Percentiles rank a stretch among this genome's conserved stretches.
phyloP scores from a whole-genome alignment of 2,329 filamentous ascomycete genomes.

The Penicillium corylophilum region DNA sequence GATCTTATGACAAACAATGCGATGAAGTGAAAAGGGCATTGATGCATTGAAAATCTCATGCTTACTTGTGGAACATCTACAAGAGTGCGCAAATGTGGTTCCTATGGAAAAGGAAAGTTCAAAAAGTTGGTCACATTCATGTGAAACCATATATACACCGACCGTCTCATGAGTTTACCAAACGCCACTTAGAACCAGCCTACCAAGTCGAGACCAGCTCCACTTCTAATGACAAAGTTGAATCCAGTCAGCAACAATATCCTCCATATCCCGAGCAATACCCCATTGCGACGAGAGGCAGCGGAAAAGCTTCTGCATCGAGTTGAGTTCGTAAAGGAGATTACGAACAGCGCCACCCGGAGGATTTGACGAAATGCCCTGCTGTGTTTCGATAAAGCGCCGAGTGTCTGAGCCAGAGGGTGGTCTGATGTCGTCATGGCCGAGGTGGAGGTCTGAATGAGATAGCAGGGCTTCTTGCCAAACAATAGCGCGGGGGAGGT shows the following conservation, averaged over 20 bases:
- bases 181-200: not conserved
- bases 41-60: no score
- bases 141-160: no score
- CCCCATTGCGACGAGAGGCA: slow-evolving; percentile 49
- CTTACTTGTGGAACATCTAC: no score
- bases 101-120: no score
- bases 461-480: slow-evolving; percentile 44
- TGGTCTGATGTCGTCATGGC: slow-evolving; percentile 23
- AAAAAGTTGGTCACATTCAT: no score
- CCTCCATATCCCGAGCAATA: slow-evolving; percentile 48
- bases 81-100: no score
- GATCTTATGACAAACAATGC: no score
- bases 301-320: slow-evolving; percentile 48
- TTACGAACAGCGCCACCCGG: slow-evolving; percentile 35
- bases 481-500: slow-evolving; percentile 40
- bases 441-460: slow-evolving; percentile 29
- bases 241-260: slow-evolving; percentile 47
- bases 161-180: not conserved
- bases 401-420: slow-evolving; percentile 37
- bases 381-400: slow-evolving; percentile 34
- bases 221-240: slow-evolving; percentile 39
- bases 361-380: slow-evolving; percentile 23
- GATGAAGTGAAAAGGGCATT: no score
- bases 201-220: not conserved
- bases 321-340: slow-evolving; percentile 49